phyloP scores from a whole-genome alignment of 176 grass and related monocot genomes.

The Lolium rigidum region DNA sequence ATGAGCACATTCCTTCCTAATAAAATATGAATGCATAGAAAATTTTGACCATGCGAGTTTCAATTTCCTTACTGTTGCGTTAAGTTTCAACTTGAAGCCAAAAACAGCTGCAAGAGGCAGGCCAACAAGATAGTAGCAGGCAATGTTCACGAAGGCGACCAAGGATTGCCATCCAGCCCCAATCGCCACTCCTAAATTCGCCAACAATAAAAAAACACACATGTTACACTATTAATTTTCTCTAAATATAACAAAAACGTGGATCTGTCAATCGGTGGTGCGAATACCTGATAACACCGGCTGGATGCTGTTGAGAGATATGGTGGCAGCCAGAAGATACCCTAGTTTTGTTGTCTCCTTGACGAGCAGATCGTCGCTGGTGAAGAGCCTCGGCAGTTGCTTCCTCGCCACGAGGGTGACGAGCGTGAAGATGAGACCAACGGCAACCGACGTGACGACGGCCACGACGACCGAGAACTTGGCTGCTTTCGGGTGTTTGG shows the following conservation, averaged over 20 bases:
- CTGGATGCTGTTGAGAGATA: conserved; percentile 80
- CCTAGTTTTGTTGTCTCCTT: conserved; percentile 60
- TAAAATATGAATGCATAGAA: not conserved
- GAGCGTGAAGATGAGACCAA: conserved; percentile 56
- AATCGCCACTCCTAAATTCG: conserved; percentile 60
- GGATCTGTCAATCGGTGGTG: not conserved
- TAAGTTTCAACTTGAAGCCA: conserved; percentile 67
- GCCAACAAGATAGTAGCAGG: conserved; percentile 65
- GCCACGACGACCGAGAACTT: conserved; percentile 63
- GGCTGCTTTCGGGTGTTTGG: conserved; percentile 66
- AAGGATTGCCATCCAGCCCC: conserved; percentile 84
- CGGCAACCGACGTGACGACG: conserved; percentile 46
- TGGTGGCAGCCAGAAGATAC: conserved; percentile 63
- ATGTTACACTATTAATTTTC: too few relatives aligned
- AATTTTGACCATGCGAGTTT: not conserved
- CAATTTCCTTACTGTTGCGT: conserved; percentile 34
- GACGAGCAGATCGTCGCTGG: conserved; percentile 35
- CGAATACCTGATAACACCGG: conserved; percentile 68
- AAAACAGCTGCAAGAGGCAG: conserved; percentile 65
- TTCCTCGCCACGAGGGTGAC: conserved; percentile 50
- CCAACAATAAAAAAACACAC: not conserved
- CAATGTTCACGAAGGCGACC: conserved; percentile 69
- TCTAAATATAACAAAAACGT: not conserved
- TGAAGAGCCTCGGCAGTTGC: conserved; percentile 60
- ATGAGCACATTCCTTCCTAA: not conserved